Conservation (phyloP, 331 rosid genomes). For the Quercus lobata region DNA sequence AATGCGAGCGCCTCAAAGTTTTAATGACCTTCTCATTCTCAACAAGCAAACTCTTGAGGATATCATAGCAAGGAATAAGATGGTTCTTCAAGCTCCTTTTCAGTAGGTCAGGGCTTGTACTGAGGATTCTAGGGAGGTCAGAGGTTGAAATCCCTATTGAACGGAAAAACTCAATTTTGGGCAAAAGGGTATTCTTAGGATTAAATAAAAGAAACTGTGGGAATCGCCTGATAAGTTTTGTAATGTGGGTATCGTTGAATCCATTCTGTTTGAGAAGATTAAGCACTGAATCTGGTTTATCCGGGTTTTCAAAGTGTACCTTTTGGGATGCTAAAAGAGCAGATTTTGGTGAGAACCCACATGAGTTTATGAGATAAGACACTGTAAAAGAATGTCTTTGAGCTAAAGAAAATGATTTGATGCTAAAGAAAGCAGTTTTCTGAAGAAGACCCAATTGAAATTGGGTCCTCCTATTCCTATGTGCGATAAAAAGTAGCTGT, state of each 20-base stretch:
- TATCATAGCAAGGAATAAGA: background rate
- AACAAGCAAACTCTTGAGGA: background rate
- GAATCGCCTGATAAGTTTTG: background rate
- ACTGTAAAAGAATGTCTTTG: background rate
- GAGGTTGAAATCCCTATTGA: background rate
- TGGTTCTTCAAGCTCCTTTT: background rate
- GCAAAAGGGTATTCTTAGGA: background rate
- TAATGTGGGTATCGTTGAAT: background rate
- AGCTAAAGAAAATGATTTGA: background rate
- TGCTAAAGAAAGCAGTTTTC: background rate
- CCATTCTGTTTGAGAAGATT: background rate
- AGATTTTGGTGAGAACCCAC: background rate
- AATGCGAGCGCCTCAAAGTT: background rate
- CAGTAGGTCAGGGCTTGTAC: background rate
- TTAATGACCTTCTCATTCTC: background rate
- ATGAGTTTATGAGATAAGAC: background rate
- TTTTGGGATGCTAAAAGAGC: background rate
- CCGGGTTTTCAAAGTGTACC: background rate
- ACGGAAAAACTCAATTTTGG: conserved; percentile 1
- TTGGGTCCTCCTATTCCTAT: background rate
- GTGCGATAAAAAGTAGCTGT: background rate
- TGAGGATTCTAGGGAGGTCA: background rate
- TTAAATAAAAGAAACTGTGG: background rate
- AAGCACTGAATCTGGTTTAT: background rate
- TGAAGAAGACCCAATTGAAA: background rate